phyloP scores from a whole-genome alignment of 2,329 filamentous ascomycete genomes.

The Zasmidium citrigriseum region DNA sequence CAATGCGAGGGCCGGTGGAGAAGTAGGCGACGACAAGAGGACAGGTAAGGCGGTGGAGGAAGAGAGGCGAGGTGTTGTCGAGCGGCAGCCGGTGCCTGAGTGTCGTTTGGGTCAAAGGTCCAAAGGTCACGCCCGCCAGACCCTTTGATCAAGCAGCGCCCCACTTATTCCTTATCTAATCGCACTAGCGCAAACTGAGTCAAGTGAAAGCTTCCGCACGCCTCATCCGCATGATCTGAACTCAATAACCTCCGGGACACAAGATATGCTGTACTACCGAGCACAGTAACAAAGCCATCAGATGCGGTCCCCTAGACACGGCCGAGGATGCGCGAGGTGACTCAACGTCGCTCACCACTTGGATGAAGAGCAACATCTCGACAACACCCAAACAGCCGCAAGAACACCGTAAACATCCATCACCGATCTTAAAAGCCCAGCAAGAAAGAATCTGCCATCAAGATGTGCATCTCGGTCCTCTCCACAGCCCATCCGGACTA shows the following conservation, averaged over 20 bases:
- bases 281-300: not conserved
- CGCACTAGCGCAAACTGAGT: not conserved
- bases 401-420: no score
- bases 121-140: not conserved
- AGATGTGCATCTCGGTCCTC: constrained; percentile 53
- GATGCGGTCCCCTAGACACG: not conserved
- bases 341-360: not conserved
- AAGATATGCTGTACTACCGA: not conserved
- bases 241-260: not conserved
- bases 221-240: not conserved
- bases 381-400: no score
- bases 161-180: not conserved
- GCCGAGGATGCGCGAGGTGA: not conserved
- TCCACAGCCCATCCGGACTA: constrained; percentile 52
- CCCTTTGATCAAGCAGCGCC: not conserved
- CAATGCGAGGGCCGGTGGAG: not conserved
- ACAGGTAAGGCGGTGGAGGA: not conserved
- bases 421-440: no score
- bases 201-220: not conserved
- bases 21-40: not conserved
- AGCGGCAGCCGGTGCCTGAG: not conserved
- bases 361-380: no score
- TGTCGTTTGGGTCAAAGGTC: not conserved
- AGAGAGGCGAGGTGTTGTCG: not conserved
- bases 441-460: not conserved